Evolutionary conservation across 768 basidiomycete species (phyloP), one percentile per base, ranked within the genome.

Genomic region (Boletus patriciae): DNA sequence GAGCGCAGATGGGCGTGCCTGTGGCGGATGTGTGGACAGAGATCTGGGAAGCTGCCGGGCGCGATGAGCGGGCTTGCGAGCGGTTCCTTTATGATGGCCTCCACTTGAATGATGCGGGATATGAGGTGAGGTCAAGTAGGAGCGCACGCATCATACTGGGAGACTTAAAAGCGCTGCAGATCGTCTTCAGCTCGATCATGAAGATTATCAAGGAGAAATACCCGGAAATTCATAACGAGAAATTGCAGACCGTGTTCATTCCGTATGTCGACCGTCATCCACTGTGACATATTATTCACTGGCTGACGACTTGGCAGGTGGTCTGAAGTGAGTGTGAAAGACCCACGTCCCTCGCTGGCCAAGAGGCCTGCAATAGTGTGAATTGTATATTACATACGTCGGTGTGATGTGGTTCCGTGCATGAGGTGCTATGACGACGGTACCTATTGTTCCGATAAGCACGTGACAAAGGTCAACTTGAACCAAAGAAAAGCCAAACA

Each of bases 91-190:
- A 66, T 41, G 94, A 97, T 67, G 94, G 94, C 3, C 72, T 97
- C 49, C 94, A 97, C 71, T 72, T 93, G 64, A 92, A 82, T 51
- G 77, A 70, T n/a, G 79, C 73, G 3, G 94, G 92, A 23, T 94
- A 94, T 63, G 68, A 79, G 69, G 90, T 91, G 64, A 65, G 84
- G 67, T 25, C 52, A 18, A 44, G 34, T 13, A 34, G 13, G 31
- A 44, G 23, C n/a, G 25, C 23, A 40, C 46, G 19, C 37, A 49
- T 46, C 46, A 46, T 33, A 52, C 43, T 12, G 36, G 44, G 15
- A 15, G 19, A 54, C 56, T 59, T 18, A 59, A 31, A 11, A 18
- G 37, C n/a, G 38, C 34, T 42, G 16, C 57, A 92, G 91, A 65
- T 92, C 50, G 74, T 90, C 29, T 93, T 85, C 67, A 78, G 88